Evolutionary conservation across 495 filamentous ascomycete genomes (phyloP).

Genomic region (Apiosordaria backusii): DNA sequence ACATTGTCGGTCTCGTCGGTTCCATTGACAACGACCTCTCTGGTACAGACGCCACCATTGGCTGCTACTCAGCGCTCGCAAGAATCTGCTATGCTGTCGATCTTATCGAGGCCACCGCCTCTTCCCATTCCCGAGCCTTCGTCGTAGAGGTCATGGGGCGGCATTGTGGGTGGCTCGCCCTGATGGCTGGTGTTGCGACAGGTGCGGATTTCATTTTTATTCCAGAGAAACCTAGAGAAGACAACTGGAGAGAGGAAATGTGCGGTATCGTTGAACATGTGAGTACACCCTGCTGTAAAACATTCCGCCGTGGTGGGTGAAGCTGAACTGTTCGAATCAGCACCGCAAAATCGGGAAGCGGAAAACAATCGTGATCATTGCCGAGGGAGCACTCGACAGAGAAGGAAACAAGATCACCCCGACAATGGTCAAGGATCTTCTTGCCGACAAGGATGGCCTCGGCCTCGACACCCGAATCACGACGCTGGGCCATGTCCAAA

Average conservation of each 20-base stretch:
- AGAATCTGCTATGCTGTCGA: conserved; percentile 94
- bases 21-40: conserved; percentile 99
- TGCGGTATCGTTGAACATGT: conserved; percentile 74
- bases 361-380: conserved; percentile 96
- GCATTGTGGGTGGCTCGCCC: conserved; percentile 95
- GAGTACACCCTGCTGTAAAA: conserved; percentile 19
- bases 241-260: conserved; percentile 91
- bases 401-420: conserved; percentile 82
- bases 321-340: conserved; percentile 39
- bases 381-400: conserved; percentile 87
- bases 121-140: conserved; percentile 95
- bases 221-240: conserved; percentile 86
- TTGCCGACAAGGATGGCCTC: conserved; percentile 66
- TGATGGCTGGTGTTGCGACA: conserved; percentile 94
- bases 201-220: conserved; percentile 97
- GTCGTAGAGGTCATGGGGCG: conserved; percentile 99
- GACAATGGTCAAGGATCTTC: conserved; percentile 75
- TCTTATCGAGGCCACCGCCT: conserved; percentile 94
- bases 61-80: conserved; percentile 87
- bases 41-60: conserved; percentile 95
- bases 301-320: neutral
- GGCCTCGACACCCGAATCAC: conserved; percentile 90
- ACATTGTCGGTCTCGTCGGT: conserved; percentile 94
- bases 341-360: conserved; percentile 90
- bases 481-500: conserved; percentile 92